phyloP scores from a whole-genome alignment of 2,329 filamentous ascomycete species.

The Botryosphaeria dothidea region DNA sequence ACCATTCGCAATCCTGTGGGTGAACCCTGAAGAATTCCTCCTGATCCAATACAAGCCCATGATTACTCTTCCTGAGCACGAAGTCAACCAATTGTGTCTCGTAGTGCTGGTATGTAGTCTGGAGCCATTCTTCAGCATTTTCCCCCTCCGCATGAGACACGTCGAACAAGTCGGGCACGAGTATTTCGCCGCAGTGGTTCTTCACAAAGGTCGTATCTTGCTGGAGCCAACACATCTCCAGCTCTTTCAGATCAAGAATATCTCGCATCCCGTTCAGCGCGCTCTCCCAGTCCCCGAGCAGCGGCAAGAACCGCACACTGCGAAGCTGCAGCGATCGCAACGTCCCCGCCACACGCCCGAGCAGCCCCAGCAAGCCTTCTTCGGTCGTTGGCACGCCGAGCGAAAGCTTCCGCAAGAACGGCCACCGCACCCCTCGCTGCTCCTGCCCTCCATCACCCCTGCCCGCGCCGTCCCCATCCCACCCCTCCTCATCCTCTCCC shows the following conservation, averaged over 20 bases:
- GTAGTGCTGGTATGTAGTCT: background rate
- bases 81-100: background rate
- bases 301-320: background rate
- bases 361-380: background rate
- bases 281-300: background rate
- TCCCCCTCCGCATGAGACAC: background rate
- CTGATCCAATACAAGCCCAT: background rate
- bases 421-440: background rate
- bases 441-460: background rate
- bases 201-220: background rate
- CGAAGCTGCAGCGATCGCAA: background rate
- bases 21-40: background rate
- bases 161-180: background rate
- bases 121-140: too few relatives aligned
- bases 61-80: background rate
- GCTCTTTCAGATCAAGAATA: background rate
- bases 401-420: background rate
- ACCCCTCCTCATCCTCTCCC: background rate
- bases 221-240: background rate
- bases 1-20: background rate
- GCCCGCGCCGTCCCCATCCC: too few relatives aligned
- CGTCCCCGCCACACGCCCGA: background rate
- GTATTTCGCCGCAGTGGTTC: background rate
- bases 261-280: background rate
- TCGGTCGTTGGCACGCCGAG: background rate